Base-by-base conservation (phyloP, 768 basidiomycete species). In the Lanmaoa pseudosensibilis region DNA sequence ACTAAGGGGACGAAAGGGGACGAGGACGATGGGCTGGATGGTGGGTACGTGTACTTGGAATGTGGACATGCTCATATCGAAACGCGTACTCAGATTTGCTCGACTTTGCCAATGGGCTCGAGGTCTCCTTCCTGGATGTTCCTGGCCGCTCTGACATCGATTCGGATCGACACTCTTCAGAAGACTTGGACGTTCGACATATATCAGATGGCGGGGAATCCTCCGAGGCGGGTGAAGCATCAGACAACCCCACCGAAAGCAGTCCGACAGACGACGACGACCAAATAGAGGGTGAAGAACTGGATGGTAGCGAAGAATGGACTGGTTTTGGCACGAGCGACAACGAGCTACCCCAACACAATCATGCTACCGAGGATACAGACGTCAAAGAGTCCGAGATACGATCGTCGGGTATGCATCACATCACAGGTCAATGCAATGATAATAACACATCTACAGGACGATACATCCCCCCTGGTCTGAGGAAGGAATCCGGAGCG, bases 11-110 rank as follows among this genome's bases (percentile, higher is more conserved):
- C 70, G 18, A 77, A 73, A 25, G 75, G 72, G 0, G 68, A 78
- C 34, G 87, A 85, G 38, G 84, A 83, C 2, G 95, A 98, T 71
- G 94, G 93, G 5, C 74, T 97, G 16, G 91, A 88, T 64, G 95
- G 95, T 93, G 66, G 27, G 79, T 70, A 3, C 53, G 30, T 54
- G 33, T 6, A 8, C 33, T 40, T 27, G 19, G 30, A 8, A 21
- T 54, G 46, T 21, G 40, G 27, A 37, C 37, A 21, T 16, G 30
- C 32, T 39, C 51, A 40, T 34, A 15, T 56, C 51, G 37, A 50
- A 27, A 46, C 38, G 16, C 37, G 50, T 19, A 44, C 48, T 12
- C 54, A 86, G 85, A 86, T 60, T 73, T 88, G 21, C 70, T 86
- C 57, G 77, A 82, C 57, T 81, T 83, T 55, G 73, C 81, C 5